Conservation (phyloP, 2,329 filamentous ascomycete species). For the Fusarium succisae region DNA sequence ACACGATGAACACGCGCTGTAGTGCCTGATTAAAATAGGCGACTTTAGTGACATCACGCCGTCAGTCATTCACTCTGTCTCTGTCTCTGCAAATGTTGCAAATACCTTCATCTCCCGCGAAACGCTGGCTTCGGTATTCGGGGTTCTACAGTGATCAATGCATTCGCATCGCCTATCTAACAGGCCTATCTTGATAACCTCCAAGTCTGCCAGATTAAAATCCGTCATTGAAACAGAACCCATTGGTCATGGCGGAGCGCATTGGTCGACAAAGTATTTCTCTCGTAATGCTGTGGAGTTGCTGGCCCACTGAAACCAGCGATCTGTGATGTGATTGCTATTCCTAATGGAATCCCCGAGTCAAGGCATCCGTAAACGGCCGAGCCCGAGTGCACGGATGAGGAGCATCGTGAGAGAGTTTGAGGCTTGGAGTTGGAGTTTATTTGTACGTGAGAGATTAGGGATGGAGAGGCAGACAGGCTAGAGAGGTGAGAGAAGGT, state of each 20-base stretch:
- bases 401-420: background rate
- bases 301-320: slow-evolving; percentile 1
- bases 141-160: slow-evolving; percentile 19
- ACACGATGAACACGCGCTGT: background rate
- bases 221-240: slow-evolving; percentile 34
- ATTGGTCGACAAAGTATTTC: slow-evolving; percentile 9
- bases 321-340: slow-evolving; percentile 23
- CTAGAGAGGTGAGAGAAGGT: background rate
- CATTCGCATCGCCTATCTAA: slow-evolving; percentile 26
- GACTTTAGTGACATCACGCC: background rate
- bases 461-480: background rate
- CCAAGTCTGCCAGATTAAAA: background rate
- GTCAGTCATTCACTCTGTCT: background rate
- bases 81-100: too few relatives aligned
- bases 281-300: slow-evolving; percentile 28
- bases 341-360: slow-evolving; percentile 29
- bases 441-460: background rate
- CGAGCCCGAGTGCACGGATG: slow-evolving; percentile 9
- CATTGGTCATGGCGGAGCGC: slow-evolving; percentile 21
- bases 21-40: background rate
- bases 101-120: background rate
- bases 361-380: slow-evolving; percentile 23
- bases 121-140: slow-evolving; percentile 18
- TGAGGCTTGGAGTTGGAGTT: background rate
- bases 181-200: slow-evolving; percentile 29